Evolutionary conservation across 2,329 filamentous ascomycete genomes (phyloP).

Genomic region (Botryosphaeria dothidea): DNA sequence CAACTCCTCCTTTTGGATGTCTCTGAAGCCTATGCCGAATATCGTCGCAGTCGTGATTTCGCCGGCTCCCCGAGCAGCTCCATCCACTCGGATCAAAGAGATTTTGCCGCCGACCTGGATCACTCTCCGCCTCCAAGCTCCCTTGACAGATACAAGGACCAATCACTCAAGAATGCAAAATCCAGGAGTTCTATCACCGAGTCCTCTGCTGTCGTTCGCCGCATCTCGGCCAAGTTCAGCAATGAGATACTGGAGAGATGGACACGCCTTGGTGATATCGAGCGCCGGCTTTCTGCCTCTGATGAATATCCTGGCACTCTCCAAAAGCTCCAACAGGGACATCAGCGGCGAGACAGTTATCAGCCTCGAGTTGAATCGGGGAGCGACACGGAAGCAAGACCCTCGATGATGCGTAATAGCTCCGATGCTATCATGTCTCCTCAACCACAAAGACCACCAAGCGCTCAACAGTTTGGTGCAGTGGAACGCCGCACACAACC

Average conservation of each 20-base stretch:
- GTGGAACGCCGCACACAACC: constrained; percentile 2
- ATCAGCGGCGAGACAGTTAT: constrained; percentile 36
- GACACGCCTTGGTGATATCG: constrained; percentile 35
- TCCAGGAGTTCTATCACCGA: not conserved
- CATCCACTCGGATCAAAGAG: constrained; percentile 9
- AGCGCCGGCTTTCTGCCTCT: constrained; percentile 29
- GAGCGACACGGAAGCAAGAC: not conserved
- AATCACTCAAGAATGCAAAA: not conserved
- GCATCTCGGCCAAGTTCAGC: not conserved
- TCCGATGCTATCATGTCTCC: constrained; percentile 6
- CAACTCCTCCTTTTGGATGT: constrained; percentile 36
- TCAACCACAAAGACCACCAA: constrained; percentile 3
- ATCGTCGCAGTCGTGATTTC: constrained; percentile 12
- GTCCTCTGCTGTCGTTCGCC: constrained; percentile 7
- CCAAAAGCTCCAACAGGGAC: constrained; percentile 36
- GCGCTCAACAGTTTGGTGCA: not conserved
- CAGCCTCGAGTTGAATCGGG: constrained; percentile 24
- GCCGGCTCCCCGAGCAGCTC: constrained; percentile 4
- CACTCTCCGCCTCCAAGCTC: not conserved
- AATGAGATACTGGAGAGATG: constrained; percentile 30
- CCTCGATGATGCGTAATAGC: not conserved
- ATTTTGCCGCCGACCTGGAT: not conserved
- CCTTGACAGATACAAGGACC: constrained; percentile 15
- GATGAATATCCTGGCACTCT: constrained; percentile 9
- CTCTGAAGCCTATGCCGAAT: constrained; percentile 3